phyloP scores from a whole-genome alignment of 306 rosid genomes.

The Amphicarpaea edgeworthii region DNA sequence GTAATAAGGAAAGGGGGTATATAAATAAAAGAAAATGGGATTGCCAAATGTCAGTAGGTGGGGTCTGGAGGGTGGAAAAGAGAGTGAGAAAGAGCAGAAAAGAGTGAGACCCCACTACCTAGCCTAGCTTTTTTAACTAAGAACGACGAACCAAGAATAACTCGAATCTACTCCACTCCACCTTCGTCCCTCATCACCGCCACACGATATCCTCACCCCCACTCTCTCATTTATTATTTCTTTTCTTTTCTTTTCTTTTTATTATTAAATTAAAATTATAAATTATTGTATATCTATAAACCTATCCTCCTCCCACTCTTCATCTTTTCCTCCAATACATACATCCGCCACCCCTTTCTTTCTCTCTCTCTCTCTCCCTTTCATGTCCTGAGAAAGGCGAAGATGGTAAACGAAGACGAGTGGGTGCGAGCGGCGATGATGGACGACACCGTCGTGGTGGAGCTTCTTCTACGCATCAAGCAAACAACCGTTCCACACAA shows the following conservation, averaged over 20 bases:
- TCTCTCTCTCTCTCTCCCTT: conserved; percentile 25
- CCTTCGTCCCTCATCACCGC: conserved; percentile 55
- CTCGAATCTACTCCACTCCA: conserved; percentile 69
- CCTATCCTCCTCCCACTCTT: conserved; percentile 38
- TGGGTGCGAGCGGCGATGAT: conserved; percentile 80
- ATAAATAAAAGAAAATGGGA: neutral
- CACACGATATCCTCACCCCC: conserved; percentile 51
- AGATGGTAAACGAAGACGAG: conserved; percentile 62
- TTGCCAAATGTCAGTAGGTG: conserved; percentile 43
- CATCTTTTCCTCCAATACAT: conserved; percentile 42
- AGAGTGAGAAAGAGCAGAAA: conserved; percentile 43
- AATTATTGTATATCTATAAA: too few relatives aligned
- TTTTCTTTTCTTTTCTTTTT: neutral
- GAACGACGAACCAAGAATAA: conserved; percentile 39
- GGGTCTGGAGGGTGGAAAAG: conserved; percentile 43
- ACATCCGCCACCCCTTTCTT: conserved; percentile 55
- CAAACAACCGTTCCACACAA: conserved; percentile 43
- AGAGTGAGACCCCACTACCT: conserved; percentile 42
- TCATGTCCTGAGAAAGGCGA: neutral
- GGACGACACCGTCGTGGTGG: conserved; percentile 71
- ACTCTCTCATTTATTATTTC: neutral
- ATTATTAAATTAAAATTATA: neutral
- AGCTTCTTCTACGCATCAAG: conserved; percentile 75
- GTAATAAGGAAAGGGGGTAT: neutral
- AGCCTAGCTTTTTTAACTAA: conserved; percentile 30